Base-by-base conservation (phyloP, 2,329 filamentous ascomycete species). In the Ophiostoma tasmaniense region DNA sequence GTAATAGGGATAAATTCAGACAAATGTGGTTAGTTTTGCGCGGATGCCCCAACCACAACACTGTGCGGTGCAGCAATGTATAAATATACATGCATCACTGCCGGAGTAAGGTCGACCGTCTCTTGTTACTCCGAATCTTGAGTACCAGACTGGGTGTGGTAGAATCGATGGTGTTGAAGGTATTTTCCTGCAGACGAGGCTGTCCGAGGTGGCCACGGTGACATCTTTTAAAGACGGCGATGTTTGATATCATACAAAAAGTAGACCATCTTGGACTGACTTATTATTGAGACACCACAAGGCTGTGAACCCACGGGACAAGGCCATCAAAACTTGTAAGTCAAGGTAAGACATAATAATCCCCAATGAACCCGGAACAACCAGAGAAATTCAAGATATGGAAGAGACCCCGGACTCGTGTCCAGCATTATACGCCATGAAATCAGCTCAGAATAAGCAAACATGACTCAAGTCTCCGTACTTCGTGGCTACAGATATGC, bases 11-110 rank as follows among this genome's bases (percentile, higher is more conserved):
- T 25, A 55, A 25, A 55, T 13, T 55, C 50, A 14, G 50, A 55
- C 50, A 55, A 11, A 55, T n/a, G 50, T 55, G 50, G 50, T 55
- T 55, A 55, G 50, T 55, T 55, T 55, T 55, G 50, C 50, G 50
- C 45, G 45, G 45, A 22, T 22, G 45, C 45, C 45, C 45, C 45
- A n/a, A 52, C 45, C 45, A 52, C 45, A 52, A 20, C 33, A 25
- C 8, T 67, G 25, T 25, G 14, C 13, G 30, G n/a, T 50, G 17
- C 30, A 33, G 11, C 50, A 20, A 55, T 55, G 50, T 55, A 25
- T 55, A 55, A 25, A 55, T 55, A 55, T 55, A 25, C 50, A 22
- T 55, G n/a, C 50, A 22, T 10, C 50, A 25, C 3, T 22, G 50
- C 50, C 50, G 22, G 22, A 25, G 50, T 22, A 28, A 55, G 17